Percentiles rank a stretch among this genome's conserved stretches.
Evolutionary conservation across 2,329 filamentous ascomycete genomes (phyloP).

Genomic region (Aspergillus sp.): DNA sequence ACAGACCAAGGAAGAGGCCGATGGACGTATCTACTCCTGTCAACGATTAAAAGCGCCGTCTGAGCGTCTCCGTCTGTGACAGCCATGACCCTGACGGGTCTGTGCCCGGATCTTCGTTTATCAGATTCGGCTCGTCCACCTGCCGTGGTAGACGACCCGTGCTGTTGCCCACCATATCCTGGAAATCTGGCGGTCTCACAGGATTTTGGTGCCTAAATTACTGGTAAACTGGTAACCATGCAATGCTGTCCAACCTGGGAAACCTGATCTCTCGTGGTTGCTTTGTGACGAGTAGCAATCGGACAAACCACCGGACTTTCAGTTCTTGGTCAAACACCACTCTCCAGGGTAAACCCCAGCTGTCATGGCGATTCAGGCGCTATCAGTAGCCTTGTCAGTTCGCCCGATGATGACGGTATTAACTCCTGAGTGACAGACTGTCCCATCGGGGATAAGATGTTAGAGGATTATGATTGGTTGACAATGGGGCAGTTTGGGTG

Average conservation of each 20-base stretch:
- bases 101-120: neutral
- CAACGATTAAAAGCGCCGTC: neutral
- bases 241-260: neutral
- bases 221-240: no score
- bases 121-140: neutral
- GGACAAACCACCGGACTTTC: neutral
- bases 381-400: neutral
- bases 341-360: neutral
- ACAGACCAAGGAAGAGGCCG: neutral
- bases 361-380: neutral
- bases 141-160: neutral
- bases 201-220: neutral
- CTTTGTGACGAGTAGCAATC: neutral
- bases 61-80: neutral
- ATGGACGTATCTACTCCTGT: neutral
- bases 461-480: constrained; percentile 4
- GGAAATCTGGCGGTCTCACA: neutral
- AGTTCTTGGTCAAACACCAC: neutral
- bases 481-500: constrained; percentile 4
- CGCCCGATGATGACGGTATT: neutral
- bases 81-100: neutral
- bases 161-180: neutral
- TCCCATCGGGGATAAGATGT: constrained; percentile 3
- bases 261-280: neutral
- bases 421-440: neutral